phyloP scores from a whole-genome alignment of 2,329 filamentous ascomycete genomes.

The Pseudogymnoascus sp. region DNA sequence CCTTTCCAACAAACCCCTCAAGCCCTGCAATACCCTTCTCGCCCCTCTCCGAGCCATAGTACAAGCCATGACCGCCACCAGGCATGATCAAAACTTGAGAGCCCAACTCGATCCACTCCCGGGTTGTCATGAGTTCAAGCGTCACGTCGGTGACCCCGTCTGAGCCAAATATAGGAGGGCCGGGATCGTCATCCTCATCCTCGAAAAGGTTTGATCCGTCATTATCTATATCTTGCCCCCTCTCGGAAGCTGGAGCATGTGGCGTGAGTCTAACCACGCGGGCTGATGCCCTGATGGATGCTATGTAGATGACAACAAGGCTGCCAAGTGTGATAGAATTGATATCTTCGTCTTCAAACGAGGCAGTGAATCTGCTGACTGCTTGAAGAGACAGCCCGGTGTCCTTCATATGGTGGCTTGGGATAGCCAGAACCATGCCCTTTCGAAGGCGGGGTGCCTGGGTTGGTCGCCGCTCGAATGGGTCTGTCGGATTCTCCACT shows the following conservation, averaged over 20 bases:
- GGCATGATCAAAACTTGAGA: slow-evolving; percentile 65
- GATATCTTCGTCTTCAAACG: slow-evolving; percentile 57
- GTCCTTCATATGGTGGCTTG: slow-evolving; percentile 49
- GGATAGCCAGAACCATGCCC: slow-evolving; percentile 72
- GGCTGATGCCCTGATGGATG: slow-evolving; percentile 76
- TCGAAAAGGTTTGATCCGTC: slow-evolving; percentile 36
- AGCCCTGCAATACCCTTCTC: slow-evolving; percentile 51
- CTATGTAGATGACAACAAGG: slow-evolving; percentile 74
- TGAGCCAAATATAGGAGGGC: slow-evolving; percentile 31
- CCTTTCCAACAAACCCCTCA: slow-evolving; percentile 63
- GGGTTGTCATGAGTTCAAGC: slow-evolving; percentile 59
- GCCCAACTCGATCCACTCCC: slow-evolving; percentile 67
- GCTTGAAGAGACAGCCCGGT: slow-evolving; percentile 52
- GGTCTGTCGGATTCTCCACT: slow-evolving; percentile 27
- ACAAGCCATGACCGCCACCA: slow-evolving; percentile 54
- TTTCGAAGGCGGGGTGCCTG: slow-evolving; percentile 50
- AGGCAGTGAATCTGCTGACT: slow-evolving; percentile 61
- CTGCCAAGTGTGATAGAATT: slow-evolving; percentile 57
- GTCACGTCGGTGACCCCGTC: slow-evolving; percentile 43
- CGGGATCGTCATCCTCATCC: slow-evolving; percentile 26
- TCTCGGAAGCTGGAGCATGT: slow-evolving; percentile 21
- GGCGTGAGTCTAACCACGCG: slow-evolving; percentile 51
- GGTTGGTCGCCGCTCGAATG: slow-evolving; percentile 24
- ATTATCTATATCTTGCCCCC: slow-evolving; percentile 21
- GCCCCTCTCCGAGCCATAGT: slow-evolving; percentile 45